phyloP scores from a whole-genome alignment of 176 grass and related monocot species.

The Areca catechu region DNA sequence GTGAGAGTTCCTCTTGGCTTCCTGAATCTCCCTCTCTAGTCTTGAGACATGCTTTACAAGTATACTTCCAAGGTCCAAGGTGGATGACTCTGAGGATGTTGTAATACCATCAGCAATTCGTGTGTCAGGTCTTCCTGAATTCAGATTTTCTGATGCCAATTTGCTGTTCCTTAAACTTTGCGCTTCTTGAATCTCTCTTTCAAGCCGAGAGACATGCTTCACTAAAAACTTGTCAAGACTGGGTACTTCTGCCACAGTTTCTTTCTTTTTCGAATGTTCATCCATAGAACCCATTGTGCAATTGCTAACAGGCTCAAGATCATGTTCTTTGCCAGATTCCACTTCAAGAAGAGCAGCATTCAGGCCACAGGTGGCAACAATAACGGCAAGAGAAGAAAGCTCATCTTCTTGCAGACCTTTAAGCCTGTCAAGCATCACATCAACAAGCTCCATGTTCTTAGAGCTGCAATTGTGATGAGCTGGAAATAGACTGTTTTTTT shows the following conservation, averaged over 20 bases:
- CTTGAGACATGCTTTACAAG: slow-evolving; percentile 50
- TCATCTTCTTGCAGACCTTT: slow-evolving; percentile 77
- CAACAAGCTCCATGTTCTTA: slow-evolving; percentile 34
- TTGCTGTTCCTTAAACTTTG: slow-evolving; percentile 30
- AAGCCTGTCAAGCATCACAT: slow-evolving; percentile 58
- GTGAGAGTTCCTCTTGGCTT: slow-evolving; percentile 41
- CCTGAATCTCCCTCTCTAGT: slow-evolving; percentile 53
- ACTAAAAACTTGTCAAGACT: slow-evolving; percentile 89
- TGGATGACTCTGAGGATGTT: slow-evolving; percentile 10
- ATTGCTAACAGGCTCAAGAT: slow-evolving; percentile 2
- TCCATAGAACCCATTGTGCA: slow-evolving; percentile 23
- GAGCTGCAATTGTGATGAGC: slow-evolving; percentile 20
- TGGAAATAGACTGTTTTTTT: slow-evolving; percentile 17
- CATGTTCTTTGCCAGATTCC: slow-evolving; percentile 34
- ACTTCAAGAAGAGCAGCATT: slow-evolving; percentile 62
- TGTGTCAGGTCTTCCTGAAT: slow-evolving; percentile 10
- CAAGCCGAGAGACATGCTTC: slow-evolving; percentile 45
- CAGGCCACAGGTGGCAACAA: slow-evolving; percentile 86
- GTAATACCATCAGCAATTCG: background rate
- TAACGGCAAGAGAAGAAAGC: slow-evolving; percentile 71
- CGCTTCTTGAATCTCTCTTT: slow-evolving; percentile 64
- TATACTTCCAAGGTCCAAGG: slow-evolving; percentile 40
- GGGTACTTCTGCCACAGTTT: slow-evolving; percentile 37
- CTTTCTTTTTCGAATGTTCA: slow-evolving; percentile 32
- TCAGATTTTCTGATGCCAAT: background rate